Base-by-base conservation (phyloP, 179 eudicot genomes). In the Drosera spatulata region DNA sequence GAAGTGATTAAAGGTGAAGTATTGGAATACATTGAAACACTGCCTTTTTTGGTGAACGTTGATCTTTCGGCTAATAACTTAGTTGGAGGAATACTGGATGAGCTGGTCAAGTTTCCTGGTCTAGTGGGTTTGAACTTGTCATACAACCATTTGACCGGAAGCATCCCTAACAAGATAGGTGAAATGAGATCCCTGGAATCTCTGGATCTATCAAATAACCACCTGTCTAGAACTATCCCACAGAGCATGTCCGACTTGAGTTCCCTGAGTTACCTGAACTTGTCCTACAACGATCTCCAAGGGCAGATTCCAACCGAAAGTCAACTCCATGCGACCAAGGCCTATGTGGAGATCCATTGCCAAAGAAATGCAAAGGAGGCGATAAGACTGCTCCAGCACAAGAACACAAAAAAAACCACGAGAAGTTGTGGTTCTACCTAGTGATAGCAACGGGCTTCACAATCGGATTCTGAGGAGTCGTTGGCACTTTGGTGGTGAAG, bases 121-220 rank as follows among this genome's bases (percentile, higher is more conserved):
- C 53, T 61, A n/a, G n/a, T n/a, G n/a, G n/a, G n/a, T n/a, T n/a
- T n/a, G n/a, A n/a, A n/a, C n/a, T n/a, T n/a, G n/a, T n/a, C 12
- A 40, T 38, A 37, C 42, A 3, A 42, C 67, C 42, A 64, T 2
- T 54, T 72, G 40, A 52, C 64, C 12, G 71, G 76, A 3, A 44
- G 2, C 33, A 62, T 66, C 10, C 76, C 71, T 6, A 6, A 40
- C 9, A 54, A 60, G 5, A 59, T 72, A 42, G 64, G 71, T 14
- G 6, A 38, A 10, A 50, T 72, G 51, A 13, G n/a, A n/a, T n/a
- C n/a, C n/a, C n/a, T n/a, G n/a, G n/a, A n/a, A n/a, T n/a, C n/a
- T n/a, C n/a, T n/a, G 13, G 71, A 66, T 13, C 38, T 66, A 41
- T 66, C 75, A 44, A 22, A 7, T 2, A 71, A 71, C 54, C 58